phyloP scores from a whole-genome alignment of 305 asterid species.

The Plantago coronopus region DNA sequence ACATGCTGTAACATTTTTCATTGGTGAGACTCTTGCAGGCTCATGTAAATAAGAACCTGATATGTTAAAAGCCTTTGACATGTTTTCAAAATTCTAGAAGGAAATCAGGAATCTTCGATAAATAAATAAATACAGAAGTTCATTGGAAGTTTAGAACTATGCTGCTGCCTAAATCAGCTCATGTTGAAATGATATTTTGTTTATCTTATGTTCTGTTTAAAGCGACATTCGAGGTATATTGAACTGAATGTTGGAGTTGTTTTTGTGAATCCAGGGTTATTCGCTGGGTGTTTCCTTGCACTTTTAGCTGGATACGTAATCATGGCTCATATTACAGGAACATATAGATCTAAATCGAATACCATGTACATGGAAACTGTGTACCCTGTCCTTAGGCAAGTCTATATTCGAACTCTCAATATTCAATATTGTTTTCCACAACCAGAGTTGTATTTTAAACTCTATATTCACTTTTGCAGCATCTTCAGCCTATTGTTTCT shows the following conservation, averaged over 20 bases:
- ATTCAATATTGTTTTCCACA: neutral
- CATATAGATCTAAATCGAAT: conserved; percentile 54
- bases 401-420: neutral
- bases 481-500: conserved; percentile 77
- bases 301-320: conserved; percentile 69
- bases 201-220: no score
- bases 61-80: no score
- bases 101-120: no score
- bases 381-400: conserved; percentile 88
- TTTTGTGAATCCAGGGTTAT: conserved; percentile 48
- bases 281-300: conserved; percentile 71
- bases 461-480: conserved; percentile 45
- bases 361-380: conserved; percentile 88
- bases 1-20: conserved; percentile 69
- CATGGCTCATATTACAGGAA: conserved; percentile 77
- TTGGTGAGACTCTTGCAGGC: conserved; percentile 49
- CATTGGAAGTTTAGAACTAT: no score
- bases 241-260: conserved; percentile 16
- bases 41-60: no score
- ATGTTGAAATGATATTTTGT: neutral
- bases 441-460: conserved; percentile 1
- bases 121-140: no score
- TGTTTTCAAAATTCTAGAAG: no score
- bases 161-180: no score
- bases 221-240: no score